Evolutionary conservation across 768 basidiomycete species (phyloP), one percentile per base, ranked within the genome.

Genomic region (Serendipita vermifera): DNA sequence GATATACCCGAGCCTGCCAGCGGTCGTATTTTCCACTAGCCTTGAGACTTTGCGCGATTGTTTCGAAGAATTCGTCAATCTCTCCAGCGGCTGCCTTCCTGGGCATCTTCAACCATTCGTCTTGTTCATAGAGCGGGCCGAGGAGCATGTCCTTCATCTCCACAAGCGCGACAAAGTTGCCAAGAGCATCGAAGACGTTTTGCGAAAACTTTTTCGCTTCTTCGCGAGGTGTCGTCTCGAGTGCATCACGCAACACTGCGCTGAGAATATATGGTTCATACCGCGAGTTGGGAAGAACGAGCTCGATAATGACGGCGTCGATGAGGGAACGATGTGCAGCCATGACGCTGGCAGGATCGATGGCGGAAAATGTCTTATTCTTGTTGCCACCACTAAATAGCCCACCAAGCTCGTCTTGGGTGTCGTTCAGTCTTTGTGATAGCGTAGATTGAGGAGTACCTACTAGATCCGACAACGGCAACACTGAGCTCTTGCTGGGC

Each of bases 291-390:
- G 88, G 87, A 60, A 90, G 82, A 62, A 82, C 85, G 4, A 91
- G 68, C 64, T 91, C 88, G 58, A 90, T 77, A 59, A 91, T 77
- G 57, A 89, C 84, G 0, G 85, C 87, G 66, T 89, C 87, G 48
- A 89, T 67, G 69, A 87, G 88, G 3, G 88, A 90, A 62, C 76
- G 75, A 61, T 83, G 79, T 20, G 82, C 81, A 29, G 73, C 73
- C 32, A 55, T 41, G 11, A 61, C 40, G 32, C 55, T 41, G 24
- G 55, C 35, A n/a, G 35, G 22, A 39, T 61, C 54, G 61, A 79
- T 78, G 59, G 86, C 20, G 67, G 55, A 40, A 40, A 24, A 27
- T 15, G 46, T 31, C 40, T 48, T 31, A 13, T n/a, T 48, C 35
- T 40, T 54, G 39, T 53, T 75, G 75, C 5, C 59, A 69, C 78